Evolutionary conservation across 2,329 filamentous ascomycete genomes (phyloP).

Genomic region (Plectosphaerella plurivora): DNA sequence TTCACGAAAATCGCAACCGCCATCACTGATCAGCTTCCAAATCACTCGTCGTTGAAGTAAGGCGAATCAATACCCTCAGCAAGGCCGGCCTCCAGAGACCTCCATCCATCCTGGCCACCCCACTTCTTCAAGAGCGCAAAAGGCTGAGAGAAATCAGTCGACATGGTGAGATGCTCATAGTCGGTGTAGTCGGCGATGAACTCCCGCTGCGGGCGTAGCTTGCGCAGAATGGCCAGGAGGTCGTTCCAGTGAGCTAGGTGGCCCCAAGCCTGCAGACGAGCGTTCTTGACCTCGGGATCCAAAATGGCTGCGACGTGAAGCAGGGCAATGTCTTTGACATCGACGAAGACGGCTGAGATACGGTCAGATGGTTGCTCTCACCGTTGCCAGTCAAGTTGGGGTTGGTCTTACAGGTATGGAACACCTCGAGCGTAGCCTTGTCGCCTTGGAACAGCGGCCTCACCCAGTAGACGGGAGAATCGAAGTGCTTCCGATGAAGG

Average conservation of each 20-base stretch:
- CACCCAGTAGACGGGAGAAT: neutral
- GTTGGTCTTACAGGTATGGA: neutral
- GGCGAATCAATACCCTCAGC: too few species aligned
- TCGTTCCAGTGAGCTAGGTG: conserved; percentile 14
- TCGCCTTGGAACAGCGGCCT: neutral
- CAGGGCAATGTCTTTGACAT: conserved; percentile 20
- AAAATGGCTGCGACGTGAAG: conserved; percentile 23
- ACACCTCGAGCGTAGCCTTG: conserved; percentile 1
- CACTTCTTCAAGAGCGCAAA: too few species aligned
- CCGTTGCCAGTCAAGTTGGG: neutral
- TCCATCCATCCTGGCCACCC: too few species aligned
- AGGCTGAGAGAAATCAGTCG: too few species aligned
- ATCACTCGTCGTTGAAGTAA: too few species aligned
- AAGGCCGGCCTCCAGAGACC: too few species aligned
- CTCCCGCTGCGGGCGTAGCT: conserved; percentile 14
- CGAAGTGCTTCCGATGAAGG: conserved; percentile 13
- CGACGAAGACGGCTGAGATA: conserved; percentile 13
- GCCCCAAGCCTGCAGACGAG: conserved; percentile 20
- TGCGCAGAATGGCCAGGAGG: conserved; percentile 16
- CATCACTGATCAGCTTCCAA: too few species aligned
- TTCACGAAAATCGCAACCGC: too few species aligned
- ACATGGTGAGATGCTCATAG: too few species aligned
- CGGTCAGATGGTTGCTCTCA: neutral
- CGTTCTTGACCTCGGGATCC: conserved; percentile 17
- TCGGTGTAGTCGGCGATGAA: conserved; percentile 7